Base-by-base conservation (phyloP, 2,329 filamentous ascomycete species). In the Fusarium sp. region DNA sequence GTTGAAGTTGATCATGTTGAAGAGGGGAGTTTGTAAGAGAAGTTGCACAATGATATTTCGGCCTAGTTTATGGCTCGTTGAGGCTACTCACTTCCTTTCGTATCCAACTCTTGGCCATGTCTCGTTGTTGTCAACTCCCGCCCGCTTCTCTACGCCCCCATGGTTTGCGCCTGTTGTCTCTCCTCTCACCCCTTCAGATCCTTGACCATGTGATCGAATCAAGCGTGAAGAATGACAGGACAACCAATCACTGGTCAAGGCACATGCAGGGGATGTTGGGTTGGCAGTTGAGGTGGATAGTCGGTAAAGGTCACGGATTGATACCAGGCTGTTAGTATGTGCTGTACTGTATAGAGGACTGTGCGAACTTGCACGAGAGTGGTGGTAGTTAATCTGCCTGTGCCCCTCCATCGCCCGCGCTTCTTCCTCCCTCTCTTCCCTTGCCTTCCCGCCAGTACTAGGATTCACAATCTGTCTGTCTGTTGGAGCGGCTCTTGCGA, bases 401-500 rank as follows among this genome's bases (percentile, higher is more conserved):
- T 64, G 42, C 61, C 70, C 64, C 54, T 73, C 71, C 60, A 62
- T 52, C 38, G 16, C 52, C 57, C 42, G 16, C 42, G 24, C 56
- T 56, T 64, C 37, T 57, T 35, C 50, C 35, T 50, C 61, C 52
- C 67, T 59, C 59, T 45, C 47, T 50, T 69, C 64, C 40, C 38
- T 60, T 67, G 58, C 60, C 42, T 63, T 54, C 52, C 47, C 38
- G 64, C 65, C 54, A 45, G 50, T 67, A 38, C 37, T 56, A 69
- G 45, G 38, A 60, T 69, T 70, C 61, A 54, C 40, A 62, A 60
- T 74, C 59, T 38, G 60, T 74, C 59, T 38, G 60, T 64, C 59
- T 38, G 60, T 64, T 62, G 64, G 62, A 62, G 65, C 34, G 56
- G 62, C 74, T 61, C 47, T 74, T 66, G 69, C 45, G 70, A 66